These are phyloP conservation scores for Phytophthora constricta DNA, from an alignment of 352 stramenopile genomes.

Conservation along the genomic window DNA sequence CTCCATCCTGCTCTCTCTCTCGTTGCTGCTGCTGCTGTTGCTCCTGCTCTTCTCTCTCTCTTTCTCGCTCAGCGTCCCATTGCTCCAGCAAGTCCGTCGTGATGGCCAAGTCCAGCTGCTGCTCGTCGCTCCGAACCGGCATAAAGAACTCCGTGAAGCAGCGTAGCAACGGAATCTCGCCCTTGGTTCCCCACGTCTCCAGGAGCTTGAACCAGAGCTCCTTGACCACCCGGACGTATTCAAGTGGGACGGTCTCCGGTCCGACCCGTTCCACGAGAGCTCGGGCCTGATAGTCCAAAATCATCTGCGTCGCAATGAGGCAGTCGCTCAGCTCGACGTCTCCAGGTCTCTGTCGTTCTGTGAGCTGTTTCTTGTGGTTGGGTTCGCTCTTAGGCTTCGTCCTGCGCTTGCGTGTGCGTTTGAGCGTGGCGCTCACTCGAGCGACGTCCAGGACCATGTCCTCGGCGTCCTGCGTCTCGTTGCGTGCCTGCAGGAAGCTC, in stretches of 20 bases:
- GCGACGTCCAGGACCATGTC: constrained; percentile 67
- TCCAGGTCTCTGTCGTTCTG: constrained; percentile 6
- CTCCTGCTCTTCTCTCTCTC: constrained; percentile 32
- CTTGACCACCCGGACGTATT: constrained; percentile 54
- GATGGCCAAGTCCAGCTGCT: constrained; percentile 55
- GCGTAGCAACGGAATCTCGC: constrained; percentile 59
- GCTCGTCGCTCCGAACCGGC: constrained; percentile 33
- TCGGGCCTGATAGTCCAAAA: constrained; percentile 61
- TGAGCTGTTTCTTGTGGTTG: constrained; percentile 15
- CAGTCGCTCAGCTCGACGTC: constrained; percentile 60
- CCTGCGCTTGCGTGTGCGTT: constrained; percentile 41
- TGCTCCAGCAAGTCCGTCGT: constrained; percentile 73
- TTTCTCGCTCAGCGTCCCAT: constrained; percentile 63
- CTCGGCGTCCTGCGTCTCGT: constrained; percentile 83
- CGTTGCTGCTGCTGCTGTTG: constrained; percentile 6
- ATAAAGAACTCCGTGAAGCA: constrained; percentile 82
- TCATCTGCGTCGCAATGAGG: constrained; percentile 63
- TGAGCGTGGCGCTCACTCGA: constrained; percentile 43
- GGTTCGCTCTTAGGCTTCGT: constrained; percentile 27
- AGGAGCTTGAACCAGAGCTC: constrained; percentile 78
- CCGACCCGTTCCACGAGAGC: constrained; percentile 50
- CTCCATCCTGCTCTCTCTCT: not conserved
- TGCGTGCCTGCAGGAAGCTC: constrained; percentile 80
- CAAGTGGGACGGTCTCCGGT: constrained; percentile 40
- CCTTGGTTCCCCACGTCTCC: constrained; percentile 65